Percentiles rank a stretch among this genome's conserved stretches.
Evolutionary conservation across 1,284 basidiomycete species (phyloP).

Genomic region (Rhodotorula sp.): DNA sequence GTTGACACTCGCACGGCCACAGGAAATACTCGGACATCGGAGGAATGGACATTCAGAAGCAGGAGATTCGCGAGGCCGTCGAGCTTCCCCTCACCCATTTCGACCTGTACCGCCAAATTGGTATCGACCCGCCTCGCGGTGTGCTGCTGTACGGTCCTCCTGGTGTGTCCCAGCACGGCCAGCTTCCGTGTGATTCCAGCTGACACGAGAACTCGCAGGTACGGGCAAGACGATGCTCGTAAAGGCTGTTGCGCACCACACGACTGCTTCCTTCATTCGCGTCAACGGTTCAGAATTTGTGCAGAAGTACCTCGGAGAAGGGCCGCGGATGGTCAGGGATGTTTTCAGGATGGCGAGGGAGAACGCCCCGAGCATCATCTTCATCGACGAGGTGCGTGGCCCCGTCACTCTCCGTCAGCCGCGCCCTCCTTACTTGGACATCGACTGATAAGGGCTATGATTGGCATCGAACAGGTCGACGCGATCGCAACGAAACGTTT

Average conservation of each 20-base stretch:
- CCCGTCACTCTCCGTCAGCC: background rate
- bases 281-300: conserved; percentile 99
- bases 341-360: conserved; percentile 97
- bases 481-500: conserved; percentile 99
- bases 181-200: background rate
- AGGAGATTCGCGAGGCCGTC: conserved; percentile 98
- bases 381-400: conserved; percentile 62
- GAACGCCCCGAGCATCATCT: conserved; percentile 97
- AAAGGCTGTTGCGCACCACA: conserved; percentile 96
- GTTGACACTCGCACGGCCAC: background rate
- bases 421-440: too few relatives aligned
- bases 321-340: conserved; percentile 98
- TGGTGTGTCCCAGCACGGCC: conserved; percentile 55
- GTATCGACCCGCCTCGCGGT: conserved; percentile 96
- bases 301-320: conserved; percentile 98
- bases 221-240: conserved; percentile 99
- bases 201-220: conserved; percentile 55
- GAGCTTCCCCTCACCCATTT: conserved; percentile 97
- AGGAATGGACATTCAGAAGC: conserved; percentile 97
- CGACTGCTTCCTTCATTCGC: conserved; percentile 94
- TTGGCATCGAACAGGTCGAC: conserved; percentile 66
- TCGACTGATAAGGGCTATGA: background rate
- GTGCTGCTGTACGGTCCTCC: conserved; percentile 91
- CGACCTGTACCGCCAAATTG: conserved; percentile 98
- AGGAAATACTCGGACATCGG: conserved; percentile 64